Base-by-base conservation (phyloP, 2,329 filamentous ascomycete genomes). In the Spiromastix sp. region DNA sequence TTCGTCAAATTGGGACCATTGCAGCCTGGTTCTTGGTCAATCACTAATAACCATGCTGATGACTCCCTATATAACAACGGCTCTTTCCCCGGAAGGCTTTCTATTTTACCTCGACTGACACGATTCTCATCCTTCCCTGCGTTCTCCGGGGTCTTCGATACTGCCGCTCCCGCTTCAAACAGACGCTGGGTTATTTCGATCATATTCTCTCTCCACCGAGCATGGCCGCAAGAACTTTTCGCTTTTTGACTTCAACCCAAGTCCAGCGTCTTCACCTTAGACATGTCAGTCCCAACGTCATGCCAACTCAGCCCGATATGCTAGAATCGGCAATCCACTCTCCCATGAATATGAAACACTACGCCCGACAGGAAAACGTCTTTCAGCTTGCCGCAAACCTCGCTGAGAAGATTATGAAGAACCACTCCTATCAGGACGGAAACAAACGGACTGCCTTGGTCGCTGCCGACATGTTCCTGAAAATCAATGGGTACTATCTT, bases 371-470 rank as follows among this genome's bases (percentile, higher is more conserved):
- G 36, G 28, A 47, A 24, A 41, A 51, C 37, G 30, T 50, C 4
- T 54, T 54, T 38, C 39, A 44, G 25, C 46, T 55, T 33, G 50
- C 51, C 32, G 49, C 44, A 30, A 46, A 42, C 24, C 45, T 54
- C 18, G 38, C 50, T 2, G 45, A 50, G 30, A 52, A 51, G 32
- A 51, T 54, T 20, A 52, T 54, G 39, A 50, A 54, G 39, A 56
- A 52, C 30, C 51, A 55, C 39, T 46, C 50, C 25, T 56, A 44
- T 37, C 36, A 42, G 32, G 50, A 54, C 38, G 50, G 51, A 20
- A 55, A 56, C 34, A 56, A 57, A 40, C 44, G 50, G 13, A 52
- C 48, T 25, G 51, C 48, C 4, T 42, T 56, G 21, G 25, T 54
- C 4, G 49, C 52, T 3, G 52, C 48, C 19, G 48, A 53, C 32